A percentile compares a stretch with the other conserved stretches of the same genome.
These are phyloP conservation scores for Tuber magnatum DNA, from an alignment of 495 filamentous ascomycete species.

Conservation along the genomic window DNA sequence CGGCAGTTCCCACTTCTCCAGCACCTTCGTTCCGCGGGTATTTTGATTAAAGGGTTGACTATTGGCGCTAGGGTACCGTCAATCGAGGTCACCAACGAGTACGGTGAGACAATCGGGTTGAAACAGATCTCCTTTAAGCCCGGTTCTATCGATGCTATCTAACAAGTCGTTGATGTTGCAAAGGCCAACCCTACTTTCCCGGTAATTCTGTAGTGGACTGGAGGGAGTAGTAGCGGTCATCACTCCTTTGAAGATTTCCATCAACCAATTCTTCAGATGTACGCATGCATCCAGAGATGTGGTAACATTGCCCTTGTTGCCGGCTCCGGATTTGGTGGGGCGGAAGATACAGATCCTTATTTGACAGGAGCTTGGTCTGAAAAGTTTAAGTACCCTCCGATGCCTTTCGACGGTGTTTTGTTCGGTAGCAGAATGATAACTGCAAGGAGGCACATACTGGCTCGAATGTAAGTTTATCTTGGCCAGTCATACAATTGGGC, in stretches of 20 bases:
- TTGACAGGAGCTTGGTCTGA: constrained; percentile 80
- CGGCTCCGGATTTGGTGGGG: constrained; percentile 84
- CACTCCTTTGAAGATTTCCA: constrained; percentile 96
- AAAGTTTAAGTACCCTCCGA: constrained; percentile 77
- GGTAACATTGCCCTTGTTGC: constrained; percentile 80
- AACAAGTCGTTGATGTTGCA: constrained; percentile 83
- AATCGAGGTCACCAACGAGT: constrained; percentile 87
- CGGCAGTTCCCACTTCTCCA: constrained; percentile 95
- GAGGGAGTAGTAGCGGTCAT: constrained; percentile 86
- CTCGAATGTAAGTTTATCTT: constrained; percentile 48
- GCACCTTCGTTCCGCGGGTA: constrained; percentile 73
- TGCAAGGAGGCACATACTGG: constrained; percentile 89
- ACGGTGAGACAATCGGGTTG: constrained; percentile 85
- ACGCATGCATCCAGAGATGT: constrained; percentile 69
- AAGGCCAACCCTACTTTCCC: constrained; percentile 85
- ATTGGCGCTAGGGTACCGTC: constrained; percentile 92
- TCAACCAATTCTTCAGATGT: constrained; percentile 84
- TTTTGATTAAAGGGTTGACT: constrained; percentile 88
- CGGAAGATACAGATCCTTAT: constrained; percentile 88
- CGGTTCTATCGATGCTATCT: constrained; percentile 65
- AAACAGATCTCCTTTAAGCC: constrained; percentile 96
- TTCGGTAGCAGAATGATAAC: constrained; percentile 92
- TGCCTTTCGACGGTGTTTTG: constrained; percentile 87
- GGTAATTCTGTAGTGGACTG: constrained; percentile 88
- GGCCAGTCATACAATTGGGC: neutral